These are phyloP conservation scores for Phyllosticta ampelicida DNA, from an alignment of 2,329 filamentous ascomycete genomes.

Conservation along the genomic window DNA sequence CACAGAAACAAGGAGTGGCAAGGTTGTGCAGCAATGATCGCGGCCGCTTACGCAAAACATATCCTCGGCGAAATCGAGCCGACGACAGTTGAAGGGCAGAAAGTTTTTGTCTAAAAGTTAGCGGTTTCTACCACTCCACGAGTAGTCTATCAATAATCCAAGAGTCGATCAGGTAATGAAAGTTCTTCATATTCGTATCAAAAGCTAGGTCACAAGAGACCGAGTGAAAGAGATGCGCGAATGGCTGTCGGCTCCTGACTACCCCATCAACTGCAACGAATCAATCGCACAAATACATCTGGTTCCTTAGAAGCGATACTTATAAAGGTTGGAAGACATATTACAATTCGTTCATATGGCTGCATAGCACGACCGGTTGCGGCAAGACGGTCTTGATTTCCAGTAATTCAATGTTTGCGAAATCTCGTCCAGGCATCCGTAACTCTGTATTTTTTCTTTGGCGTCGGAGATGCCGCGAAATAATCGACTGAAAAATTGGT, in stretches of 20 bases:
- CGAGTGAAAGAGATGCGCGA: neutral
- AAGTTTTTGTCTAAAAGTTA: conserved; percentile 13
- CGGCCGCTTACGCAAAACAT: conserved; percentile 17
- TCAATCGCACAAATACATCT: conserved; percentile 19
- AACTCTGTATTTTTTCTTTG: conserved; percentile 27
- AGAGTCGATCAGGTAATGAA: neutral
- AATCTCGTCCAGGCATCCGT: conserved; percentile 8
- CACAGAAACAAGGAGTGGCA: conserved; percentile 24
- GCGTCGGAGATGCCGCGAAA: conserved; percentile 19
- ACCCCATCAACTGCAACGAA: conserved; percentile 20
- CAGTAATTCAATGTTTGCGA: conserved; percentile 22
- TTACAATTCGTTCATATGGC: conserved; percentile 22
- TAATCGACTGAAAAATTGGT: conserved; percentile 25
- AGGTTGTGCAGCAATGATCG: conserved; percentile 19
- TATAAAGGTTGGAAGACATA: conserved; percentile 20
- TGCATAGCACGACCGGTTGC: conserved; percentile 31
- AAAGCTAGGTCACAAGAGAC: neutral
- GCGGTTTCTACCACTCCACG: neutral
- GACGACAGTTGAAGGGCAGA: conserved; percentile 15
- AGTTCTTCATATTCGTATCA: neutral
- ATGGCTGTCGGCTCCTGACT: conserved; percentile 23
- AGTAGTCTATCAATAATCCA: neutral
- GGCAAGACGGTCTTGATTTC: conserved; percentile 34
- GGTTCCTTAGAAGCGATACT: conserved; percentile 18
- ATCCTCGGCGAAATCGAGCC: conserved; percentile 13